Percentiles rank a stretch among this genome's conserved stretches.
phyloP scores from a whole-genome alignment of 2,329 filamentous ascomycete species.

The Simplicillium aogashimaense region DNA sequence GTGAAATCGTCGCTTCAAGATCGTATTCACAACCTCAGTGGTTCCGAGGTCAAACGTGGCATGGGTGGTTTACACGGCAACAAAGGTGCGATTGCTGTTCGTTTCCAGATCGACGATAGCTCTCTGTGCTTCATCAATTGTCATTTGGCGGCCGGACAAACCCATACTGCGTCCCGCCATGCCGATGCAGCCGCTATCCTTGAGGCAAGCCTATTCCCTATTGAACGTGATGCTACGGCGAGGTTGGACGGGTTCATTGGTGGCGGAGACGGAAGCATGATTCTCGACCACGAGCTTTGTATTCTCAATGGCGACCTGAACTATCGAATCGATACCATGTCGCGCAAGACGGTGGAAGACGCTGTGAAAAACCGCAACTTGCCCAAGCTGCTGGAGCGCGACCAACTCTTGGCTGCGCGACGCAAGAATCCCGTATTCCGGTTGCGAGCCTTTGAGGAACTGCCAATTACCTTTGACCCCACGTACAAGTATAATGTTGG shows the following conservation, averaged over 20 bases:
- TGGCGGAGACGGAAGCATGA: constrained; percentile 91
- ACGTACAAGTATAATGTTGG: constrained; percentile 99
- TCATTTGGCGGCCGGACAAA: constrained; percentile 89
- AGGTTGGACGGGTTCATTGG: constrained; percentile 74
- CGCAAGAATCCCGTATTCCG: constrained; percentile 86
- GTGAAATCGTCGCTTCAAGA: constrained; percentile 71
- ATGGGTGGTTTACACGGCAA: constrained; percentile 95
- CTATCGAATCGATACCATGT: constrained; percentile 97
- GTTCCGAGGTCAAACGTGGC: constrained; percentile 83
- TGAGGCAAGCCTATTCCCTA: constrained; percentile 65
- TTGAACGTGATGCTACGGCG: constrained; percentile 55
- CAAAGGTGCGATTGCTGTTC: constrained; percentile 84
- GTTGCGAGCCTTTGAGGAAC: constrained; percentile 81
- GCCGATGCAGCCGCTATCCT: constrained; percentile 87
- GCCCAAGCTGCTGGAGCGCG: constrained; percentile 77
- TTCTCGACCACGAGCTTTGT: constrained; percentile 96
- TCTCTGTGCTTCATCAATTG: constrained; percentile 96
- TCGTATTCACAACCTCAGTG: constrained; percentile 67
- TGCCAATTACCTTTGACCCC: constrained; percentile 82
- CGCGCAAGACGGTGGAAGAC: constrained; percentile 81
- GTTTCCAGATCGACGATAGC: constrained; percentile 89
- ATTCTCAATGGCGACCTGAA: constrained; percentile 94
- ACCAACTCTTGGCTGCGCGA: constrained; percentile 82
- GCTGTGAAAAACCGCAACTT: constrained; percentile 77
- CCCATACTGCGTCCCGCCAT: constrained; percentile 81